phyloP scores from a whole-genome alignment of 2,329 filamentous ascomycete genomes.

The Fusarium neocosmosporiellum region DNA sequence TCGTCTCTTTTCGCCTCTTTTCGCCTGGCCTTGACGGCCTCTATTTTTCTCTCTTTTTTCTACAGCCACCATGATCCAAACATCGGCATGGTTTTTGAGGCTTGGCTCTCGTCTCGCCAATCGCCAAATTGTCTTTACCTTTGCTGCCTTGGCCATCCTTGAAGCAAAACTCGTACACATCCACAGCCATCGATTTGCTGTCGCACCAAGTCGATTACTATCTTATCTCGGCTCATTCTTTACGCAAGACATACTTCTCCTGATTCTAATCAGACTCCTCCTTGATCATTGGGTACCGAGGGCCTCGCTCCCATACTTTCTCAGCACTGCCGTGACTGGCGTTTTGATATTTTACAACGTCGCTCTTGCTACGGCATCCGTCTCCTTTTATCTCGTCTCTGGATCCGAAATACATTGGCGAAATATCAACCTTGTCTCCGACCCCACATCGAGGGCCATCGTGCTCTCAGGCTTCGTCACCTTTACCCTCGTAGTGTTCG shows the following conservation, averaged over 20 bases:
- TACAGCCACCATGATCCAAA: not conserved
- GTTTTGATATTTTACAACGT: not conserved
- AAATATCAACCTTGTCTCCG: conserved; percentile 43
- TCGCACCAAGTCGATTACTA: not conserved
- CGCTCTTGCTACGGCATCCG: not conserved
- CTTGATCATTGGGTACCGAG: not conserved
- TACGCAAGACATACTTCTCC: conserved; percentile 47
- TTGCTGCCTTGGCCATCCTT: not conserved
- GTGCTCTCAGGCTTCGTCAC: conserved; percentile 45
- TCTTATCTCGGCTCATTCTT: conserved; percentile 1
- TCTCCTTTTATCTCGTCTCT: conserved; percentile 45
- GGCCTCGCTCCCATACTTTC: not conserved
- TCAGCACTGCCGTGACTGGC: not conserved
- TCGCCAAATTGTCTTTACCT: not conserved
- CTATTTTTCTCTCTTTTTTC: not conserved
- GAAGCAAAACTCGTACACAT: not conserved
- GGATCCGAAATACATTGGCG: conserved; percentile 49
- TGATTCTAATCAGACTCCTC: conserved; percentile 41
- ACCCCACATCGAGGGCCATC: conserved; percentile 42
- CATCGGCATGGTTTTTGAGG: not conserved
- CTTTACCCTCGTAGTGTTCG: conserved; percentile 24
- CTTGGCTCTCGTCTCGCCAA: not conserved
- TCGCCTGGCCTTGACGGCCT: not conserved
- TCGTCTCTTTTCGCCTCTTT: not conserved
- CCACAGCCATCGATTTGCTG: not conserved